Base-by-base conservation (phyloP, 2,329 filamentous ascomycete species). In the Fusarium pseudocircinatum region DNA sequence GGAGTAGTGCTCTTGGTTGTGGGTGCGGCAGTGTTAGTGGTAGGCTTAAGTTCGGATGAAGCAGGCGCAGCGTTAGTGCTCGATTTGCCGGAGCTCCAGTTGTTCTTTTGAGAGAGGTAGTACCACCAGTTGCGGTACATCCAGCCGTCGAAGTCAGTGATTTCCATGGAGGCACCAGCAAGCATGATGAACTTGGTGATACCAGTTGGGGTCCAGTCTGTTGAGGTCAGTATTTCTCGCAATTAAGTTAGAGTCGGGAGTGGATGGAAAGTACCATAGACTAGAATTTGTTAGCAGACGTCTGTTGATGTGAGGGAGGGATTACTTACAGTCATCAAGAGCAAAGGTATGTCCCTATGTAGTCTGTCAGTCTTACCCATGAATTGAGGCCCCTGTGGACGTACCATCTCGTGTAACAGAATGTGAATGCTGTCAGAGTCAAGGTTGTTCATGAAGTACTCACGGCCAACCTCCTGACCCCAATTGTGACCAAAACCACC, bases 81-180 rank as follows among this genome's bases (percentile, higher is more conserved):
- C n/a, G 56, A 28, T 18, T 34, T 73, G 6, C 52, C 37, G 7
- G 70, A 63, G 8, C 37, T 47, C 78, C 78, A 80, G 50, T 65
- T 69, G 28, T 79, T 73, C 47, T 76, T 75, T 22, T 73, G 72
- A 15, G 78, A 75, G 26, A 80, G 70, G 63, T 80, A 75, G 67
- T 80, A 79, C 83, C 84, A 86, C 83, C 83, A 86, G 73, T 86
- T 83, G 26, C 84, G 79, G 53, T 82, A 78, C 84, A 86, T 86
- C 85, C 84, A 86, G 34, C 82, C 83, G 65, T 86, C 84, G 60
- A 86, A 86, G 46, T 86, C 83, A 9, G 84, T 86, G 50, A 86
- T 81, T 54, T 79, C 72, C 37, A 75, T 80, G 1, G 85, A 78
- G 44, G 81, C 81, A 9, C 84, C 84, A 28, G 84, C 83, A 44